phyloP scores from a whole-genome alignment of 2,329 filamentous ascomycete species.

The Paecilomyces variotii region DNA sequence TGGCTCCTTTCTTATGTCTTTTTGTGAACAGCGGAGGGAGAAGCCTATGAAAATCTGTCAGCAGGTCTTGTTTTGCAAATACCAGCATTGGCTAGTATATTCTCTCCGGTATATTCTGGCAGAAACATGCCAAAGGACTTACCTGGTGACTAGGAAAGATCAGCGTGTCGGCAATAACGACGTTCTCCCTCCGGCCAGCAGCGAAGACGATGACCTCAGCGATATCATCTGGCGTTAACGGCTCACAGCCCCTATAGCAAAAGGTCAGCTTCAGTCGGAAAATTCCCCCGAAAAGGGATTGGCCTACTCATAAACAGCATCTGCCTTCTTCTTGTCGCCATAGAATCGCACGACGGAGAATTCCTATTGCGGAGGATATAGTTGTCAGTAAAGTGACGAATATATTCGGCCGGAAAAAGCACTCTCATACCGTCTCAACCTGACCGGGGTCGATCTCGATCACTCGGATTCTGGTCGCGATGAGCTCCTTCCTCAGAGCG shows the following conservation, averaged over 20 bases:
- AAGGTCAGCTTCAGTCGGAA: slow-evolving; percentile 4
- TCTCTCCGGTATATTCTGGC: background rate
- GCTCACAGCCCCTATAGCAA: slow-evolving; percentile 59
- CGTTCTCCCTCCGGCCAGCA: slow-evolving; percentile 76
- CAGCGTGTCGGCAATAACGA: slow-evolving; percentile 79
- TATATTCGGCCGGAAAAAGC: background rate
- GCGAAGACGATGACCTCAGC: slow-evolving; percentile 85
- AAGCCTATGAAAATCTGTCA: background rate
- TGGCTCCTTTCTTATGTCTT: background rate
- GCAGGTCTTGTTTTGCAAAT: background rate
- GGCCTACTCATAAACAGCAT: slow-evolving; percentile 75
- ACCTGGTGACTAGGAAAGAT: slow-evolving; percentile 89
- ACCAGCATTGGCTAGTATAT: background rate
- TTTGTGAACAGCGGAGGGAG: background rate
- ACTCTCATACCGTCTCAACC: slow-evolving; percentile 64
- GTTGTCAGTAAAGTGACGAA: background rate
- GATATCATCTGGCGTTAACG: slow-evolving; percentile 82
- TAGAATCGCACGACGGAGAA: slow-evolving; percentile 84
- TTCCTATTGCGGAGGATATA: slow-evolving; percentile 45
- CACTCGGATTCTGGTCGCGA: slow-evolving; percentile 69
- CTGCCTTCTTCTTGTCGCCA: slow-evolving; percentile 81
- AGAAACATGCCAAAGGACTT: slow-evolving; percentile 20
- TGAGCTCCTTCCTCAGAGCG: slow-evolving; percentile 70
- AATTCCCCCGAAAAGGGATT: background rate
- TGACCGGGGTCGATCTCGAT: slow-evolving; percentile 89